Evolutionary conservation across 345 rosid genomes (phyloP).

Genomic region (Brassica carinata): DNA sequence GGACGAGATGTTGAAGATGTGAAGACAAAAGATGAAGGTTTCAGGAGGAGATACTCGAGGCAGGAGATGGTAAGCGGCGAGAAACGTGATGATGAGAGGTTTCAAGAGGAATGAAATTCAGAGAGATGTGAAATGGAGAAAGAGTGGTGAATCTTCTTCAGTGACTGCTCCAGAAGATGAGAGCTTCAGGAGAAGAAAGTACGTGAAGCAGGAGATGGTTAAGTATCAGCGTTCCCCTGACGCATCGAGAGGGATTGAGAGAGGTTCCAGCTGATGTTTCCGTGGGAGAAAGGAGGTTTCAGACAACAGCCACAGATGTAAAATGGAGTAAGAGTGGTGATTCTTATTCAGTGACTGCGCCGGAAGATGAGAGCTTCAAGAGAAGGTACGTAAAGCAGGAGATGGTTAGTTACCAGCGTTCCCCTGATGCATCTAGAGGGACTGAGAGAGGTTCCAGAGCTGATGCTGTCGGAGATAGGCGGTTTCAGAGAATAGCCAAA

Average conservation of each 20-base stretch:
- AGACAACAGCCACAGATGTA: background rate
- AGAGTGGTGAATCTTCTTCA: background rate
- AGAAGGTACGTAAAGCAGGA: conserved; percentile 10
- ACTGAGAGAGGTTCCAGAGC: conserved; percentile 23
- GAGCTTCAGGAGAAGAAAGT: conserved; percentile 15
- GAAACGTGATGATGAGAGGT: conserved; percentile 20
- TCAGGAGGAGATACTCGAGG: conserved; percentile 26
- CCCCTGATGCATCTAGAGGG: conserved; percentile 28
- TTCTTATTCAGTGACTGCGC: background rate
- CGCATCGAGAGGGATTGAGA: conserved; percentile 18
- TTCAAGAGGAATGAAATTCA: conserved; percentile 29
- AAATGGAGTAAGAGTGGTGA: background rate
- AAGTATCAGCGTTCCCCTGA: conserved; percentile 26
- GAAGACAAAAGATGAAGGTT: conserved; percentile 22
- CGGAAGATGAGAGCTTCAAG: conserved; percentile 20
- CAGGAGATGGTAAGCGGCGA: conserved; percentile 12
- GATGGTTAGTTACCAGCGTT: conserved; percentile 9
- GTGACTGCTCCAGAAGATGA: conserved; percentile 16
- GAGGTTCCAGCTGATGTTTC: conserved; percentile 13
- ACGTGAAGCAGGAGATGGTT: conserved; percentile 7
- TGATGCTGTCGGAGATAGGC: conserved; percentile 20
- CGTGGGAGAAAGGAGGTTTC: background rate
- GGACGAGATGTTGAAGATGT: conserved; percentile 32
- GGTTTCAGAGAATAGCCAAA: background rate
- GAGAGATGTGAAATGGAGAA: background rate